Conservation (phyloP, 2,329 filamentous ascomycete genomes). For the Aspergillus fijiensis region DNA sequence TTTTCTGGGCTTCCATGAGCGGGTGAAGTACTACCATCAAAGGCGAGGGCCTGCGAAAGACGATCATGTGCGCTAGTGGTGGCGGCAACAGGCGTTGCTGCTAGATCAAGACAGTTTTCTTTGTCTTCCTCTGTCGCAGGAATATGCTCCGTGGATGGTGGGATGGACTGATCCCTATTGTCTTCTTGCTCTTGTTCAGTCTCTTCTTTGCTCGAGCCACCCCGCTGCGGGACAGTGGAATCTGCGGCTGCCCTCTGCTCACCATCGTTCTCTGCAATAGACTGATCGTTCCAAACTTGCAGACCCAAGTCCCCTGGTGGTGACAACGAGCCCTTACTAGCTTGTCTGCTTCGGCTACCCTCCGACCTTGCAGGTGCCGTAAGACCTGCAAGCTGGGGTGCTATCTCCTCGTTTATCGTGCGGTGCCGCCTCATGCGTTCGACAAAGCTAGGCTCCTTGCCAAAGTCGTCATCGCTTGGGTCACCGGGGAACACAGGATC, state of each 20-base stretch:
- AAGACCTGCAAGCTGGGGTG: conserved; percentile 36
- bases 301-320: conserved; percentile 4
- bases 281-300: conserved; percentile 10
- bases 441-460: conserved; percentile 43
- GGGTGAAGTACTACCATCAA: conserved; percentile 24
- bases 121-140: conserved; percentile 47
- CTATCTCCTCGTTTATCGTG: conserved; percentile 35
- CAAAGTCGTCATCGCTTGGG: conserved; percentile 45
- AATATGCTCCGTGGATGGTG: conserved; percentile 29
- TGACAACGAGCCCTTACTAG: conserved; percentile 1
- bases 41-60: conserved; percentile 38
- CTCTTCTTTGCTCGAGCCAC: conserved; percentile 43
- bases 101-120: conserved; percentile 42
- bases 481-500: conserved; percentile 35
- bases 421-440: conserved; percentile 35
- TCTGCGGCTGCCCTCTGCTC: conserved; percentile 19
- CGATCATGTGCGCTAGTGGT: conserved; percentile 38
- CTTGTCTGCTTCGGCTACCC: conserved; percentile 10
- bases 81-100: conserved; percentile 28
- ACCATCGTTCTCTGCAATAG: conserved; percentile 15
- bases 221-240: conserved; percentile 19
- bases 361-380: conserved; percentile 32
- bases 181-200: conserved; percentile 51
- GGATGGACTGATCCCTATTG: conserved; percentile 28
- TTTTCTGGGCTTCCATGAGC: conserved; percentile 9